Conservation (phyloP, 495 filamentous ascomycete genomes). For the Staphylotrichum tortipilum region DNA sequence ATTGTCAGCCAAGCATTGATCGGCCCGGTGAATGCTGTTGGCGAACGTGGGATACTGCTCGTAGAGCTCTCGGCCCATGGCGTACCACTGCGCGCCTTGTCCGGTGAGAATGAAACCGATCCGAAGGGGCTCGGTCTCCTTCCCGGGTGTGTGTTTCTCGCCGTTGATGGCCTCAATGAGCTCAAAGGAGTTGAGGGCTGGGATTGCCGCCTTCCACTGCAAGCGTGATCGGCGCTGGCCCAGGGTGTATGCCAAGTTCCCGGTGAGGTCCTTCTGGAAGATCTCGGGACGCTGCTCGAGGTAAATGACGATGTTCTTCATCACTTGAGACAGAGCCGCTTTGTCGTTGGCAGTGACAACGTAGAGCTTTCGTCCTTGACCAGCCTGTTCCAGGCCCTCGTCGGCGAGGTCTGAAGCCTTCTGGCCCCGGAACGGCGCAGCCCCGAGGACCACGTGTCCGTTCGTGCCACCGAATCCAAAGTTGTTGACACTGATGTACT, state of each 20-base stretch:
- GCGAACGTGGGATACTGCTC: slow-evolving; percentile 33
- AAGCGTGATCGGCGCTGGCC: slow-evolving; percentile 32
- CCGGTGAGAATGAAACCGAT: slow-evolving; percentile 37
- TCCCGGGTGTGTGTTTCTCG: slow-evolving; percentile 25
- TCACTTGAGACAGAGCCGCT: slow-evolving; percentile 25
- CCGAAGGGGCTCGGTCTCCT: slow-evolving; percentile 29
- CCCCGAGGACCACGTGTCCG: slow-evolving; percentile 48
- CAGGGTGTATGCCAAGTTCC: slow-evolving; percentile 36
- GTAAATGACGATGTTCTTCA: slow-evolving; percentile 41
- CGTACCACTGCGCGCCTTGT: slow-evolving; percentile 47
- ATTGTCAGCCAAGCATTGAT: slow-evolving; percentile 3
- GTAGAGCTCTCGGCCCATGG: slow-evolving; percentile 45
- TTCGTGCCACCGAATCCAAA: slow-evolving; percentile 47
- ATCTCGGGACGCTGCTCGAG: slow-evolving; percentile 40
- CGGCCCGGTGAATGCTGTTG: slow-evolving; percentile 24
- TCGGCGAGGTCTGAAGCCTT: slow-evolving; percentile 5
- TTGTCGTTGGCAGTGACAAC: slow-evolving; percentile 42
- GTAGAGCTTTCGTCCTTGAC: slow-evolving; percentile 33
- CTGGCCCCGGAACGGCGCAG: slow-evolving; percentile 14
- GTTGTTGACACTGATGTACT: slow-evolving; percentile 25
- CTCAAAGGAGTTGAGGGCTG: slow-evolving; percentile 36
- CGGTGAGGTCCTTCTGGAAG: slow-evolving; percentile 34
- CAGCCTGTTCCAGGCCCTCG: slow-evolving; percentile 17
- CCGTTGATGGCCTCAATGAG: slow-evolving; percentile 38
- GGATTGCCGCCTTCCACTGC: slow-evolving; percentile 35